These are phyloP conservation scores for Lactarius sanguifluus DNA, from an alignment of 768 basidiomycete species.

Conservation along the genomic window DNA sequence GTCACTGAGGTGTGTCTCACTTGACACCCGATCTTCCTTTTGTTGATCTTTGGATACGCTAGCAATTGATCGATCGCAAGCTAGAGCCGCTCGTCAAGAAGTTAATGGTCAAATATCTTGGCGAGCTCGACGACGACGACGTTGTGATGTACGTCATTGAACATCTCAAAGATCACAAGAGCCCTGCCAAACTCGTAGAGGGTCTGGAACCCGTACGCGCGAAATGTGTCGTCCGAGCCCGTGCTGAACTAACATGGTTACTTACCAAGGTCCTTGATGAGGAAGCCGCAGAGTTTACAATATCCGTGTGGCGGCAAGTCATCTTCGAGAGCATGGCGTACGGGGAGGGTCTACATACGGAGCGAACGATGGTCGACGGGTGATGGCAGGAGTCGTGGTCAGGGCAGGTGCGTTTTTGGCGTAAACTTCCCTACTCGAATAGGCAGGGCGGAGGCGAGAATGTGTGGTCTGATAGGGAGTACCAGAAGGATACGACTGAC, in stretches of 20 bases:
- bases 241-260: not conserved
- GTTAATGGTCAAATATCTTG: constrained; percentile 83
- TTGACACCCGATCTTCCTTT: constrained; percentile 1
- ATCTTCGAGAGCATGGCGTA: constrained; percentile 96
- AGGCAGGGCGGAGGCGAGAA: constrained; percentile 9
- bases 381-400: constrained; percentile 8
- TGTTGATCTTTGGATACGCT: constrained; percentile 27
- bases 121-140: constrained; percentile 92
- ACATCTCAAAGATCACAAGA: constrained; percentile 88
- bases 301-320: constrained; percentile 85
- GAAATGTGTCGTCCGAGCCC: not conserved
- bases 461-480: constrained; percentile 21
- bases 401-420: constrained; percentile 31
- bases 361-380: constrained; percentile 78
- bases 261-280: constrained; percentile 79
- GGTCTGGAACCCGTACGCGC: constrained; percentile 84
- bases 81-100: constrained; percentile 81
- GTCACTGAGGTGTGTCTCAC: constrained; percentile 69
- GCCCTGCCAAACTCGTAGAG: constrained; percentile 81
- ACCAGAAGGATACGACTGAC: constrained; percentile 12
- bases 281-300: constrained; percentile 78
- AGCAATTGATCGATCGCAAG: constrained; percentile 83
- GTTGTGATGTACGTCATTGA: constrained; percentile 92
- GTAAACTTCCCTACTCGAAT: constrained; percentile 19
- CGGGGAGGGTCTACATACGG: constrained; percentile 84